Percentiles rank a stretch among this genome's conserved stretches.
Conservation (phyloP, 148 eudicot species). For the Suaeda aralocaspica region DNA sequence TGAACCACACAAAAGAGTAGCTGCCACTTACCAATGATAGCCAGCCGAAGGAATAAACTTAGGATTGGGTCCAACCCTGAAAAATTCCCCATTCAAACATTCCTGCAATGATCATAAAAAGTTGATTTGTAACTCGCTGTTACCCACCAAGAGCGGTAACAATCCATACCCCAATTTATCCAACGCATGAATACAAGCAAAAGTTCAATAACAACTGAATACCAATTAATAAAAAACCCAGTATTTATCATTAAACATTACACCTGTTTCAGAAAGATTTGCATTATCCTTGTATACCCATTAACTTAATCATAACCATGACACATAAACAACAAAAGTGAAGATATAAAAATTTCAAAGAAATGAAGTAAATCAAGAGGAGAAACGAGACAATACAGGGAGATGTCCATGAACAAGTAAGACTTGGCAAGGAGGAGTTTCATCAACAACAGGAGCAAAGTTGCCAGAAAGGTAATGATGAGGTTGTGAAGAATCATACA, state of each 20-base stretch:
- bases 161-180: too few relatives aligned
- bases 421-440: conserved; percentile 73
- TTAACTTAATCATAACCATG: not conserved
- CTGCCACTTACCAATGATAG: conserved; percentile 69
- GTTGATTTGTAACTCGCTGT: too few relatives aligned
- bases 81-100: conserved; percentile 93
- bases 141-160: too few relatives aligned
- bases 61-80: conserved; percentile 93
- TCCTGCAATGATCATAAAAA: conserved; percentile 63
- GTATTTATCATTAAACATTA: too few relatives aligned
- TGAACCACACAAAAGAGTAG: not conserved
- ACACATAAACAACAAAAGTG: too few relatives aligned
- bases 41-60: conserved; percentile 89
- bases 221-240: too few relatives aligned
- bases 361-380: not conserved
- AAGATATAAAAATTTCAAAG: too few relatives aligned
- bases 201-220: not conserved
- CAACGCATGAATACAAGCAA: too few relatives aligned
- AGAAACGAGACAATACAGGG: conserved; percentile 42
- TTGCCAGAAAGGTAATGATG: conserved; percentile 70
- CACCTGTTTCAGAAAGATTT: too few relatives aligned
- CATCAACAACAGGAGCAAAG: conserved; percentile 65
- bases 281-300: not conserved
- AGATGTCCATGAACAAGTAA: conserved; percentile 67
- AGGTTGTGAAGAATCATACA: conserved; percentile 54